Evolutionary conservation across 257 asterid genomes (phyloP).

Genomic region (Osmanthus fragrans): DNA sequence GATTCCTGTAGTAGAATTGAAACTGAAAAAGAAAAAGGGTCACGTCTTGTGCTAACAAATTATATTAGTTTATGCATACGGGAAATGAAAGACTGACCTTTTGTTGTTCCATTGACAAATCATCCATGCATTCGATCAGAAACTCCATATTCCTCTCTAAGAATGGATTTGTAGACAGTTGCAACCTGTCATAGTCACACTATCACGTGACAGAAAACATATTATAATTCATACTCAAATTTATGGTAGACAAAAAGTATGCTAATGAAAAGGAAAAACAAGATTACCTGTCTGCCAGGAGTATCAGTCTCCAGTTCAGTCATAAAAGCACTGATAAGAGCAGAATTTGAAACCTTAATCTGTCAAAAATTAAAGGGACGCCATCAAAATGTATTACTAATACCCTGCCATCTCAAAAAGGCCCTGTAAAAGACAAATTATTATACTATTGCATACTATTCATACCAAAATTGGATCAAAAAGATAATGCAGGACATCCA

Average conservation of each 20-base stretch:
- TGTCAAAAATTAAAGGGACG: constrained; percentile 29
- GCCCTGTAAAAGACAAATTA: not conserved
- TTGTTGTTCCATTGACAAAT: constrained; percentile 90
- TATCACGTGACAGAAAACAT: constrained; percentile 24
- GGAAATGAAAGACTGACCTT: constrained; percentile 49
- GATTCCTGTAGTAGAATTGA: constrained; percentile 87
- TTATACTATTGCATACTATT: not conserved
- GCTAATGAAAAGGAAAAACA: not conserved
- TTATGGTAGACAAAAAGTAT: constrained; percentile 1
- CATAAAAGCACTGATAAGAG: constrained; percentile 96
- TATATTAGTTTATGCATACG: constrained; percentile 14
- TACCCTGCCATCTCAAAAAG: not conserved
- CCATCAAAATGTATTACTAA: not conserved
- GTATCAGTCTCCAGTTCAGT: constrained; percentile 87
- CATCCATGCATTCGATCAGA: constrained; percentile 97
- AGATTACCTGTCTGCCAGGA: constrained; percentile 74
- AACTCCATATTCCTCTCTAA: constrained; percentile 92
- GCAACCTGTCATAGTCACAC: constrained; percentile 93
- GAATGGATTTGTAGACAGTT: constrained; percentile 76
- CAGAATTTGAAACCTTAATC: constrained; percentile 98
- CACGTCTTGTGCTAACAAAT: constrained; percentile 7
- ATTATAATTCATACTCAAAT: not conserved
- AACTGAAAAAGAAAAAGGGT: constrained; percentile 49
- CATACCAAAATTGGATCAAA: not conserved
- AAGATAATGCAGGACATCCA: not conserved